A percentile compares a stretch with the other conserved stretches of the same genome.
Evolutionary conservation across 306 rosid genomes (phyloP).

Genomic region (Echinosophora koreensis): DNA sequence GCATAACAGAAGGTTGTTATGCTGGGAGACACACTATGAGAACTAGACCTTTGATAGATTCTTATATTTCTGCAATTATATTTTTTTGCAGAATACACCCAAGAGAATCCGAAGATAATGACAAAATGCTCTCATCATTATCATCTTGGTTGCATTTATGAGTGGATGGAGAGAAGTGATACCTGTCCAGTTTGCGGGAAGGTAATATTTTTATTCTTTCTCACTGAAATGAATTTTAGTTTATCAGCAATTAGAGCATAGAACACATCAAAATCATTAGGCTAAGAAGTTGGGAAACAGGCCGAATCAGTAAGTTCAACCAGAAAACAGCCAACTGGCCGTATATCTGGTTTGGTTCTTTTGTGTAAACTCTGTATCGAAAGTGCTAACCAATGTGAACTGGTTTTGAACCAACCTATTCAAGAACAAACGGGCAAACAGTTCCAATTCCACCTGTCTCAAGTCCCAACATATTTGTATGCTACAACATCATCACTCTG

Average conservation of each 20-base stretch:
- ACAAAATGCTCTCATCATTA: conserved; percentile 94
- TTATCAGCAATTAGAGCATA: conserved; percentile 22
- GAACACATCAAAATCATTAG: conserved; percentile 3
- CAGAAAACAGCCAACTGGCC: conserved; percentile 2
- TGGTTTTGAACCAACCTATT: conserved; percentile 21
- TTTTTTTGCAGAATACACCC: conserved; percentile 73
- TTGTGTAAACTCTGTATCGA: not conserved
- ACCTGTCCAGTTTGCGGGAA: conserved; percentile 99
- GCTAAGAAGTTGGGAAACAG: not conserved
- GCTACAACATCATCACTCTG: not conserved
- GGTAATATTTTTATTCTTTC: conserved; percentile 61
- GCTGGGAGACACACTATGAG: conserved; percentile 30
- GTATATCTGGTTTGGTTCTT: conserved; percentile 7
- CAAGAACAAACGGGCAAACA: not conserved
- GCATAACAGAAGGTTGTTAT: conserved; percentile 36
- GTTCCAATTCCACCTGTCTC: not conserved
- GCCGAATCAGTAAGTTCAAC: conserved; percentile 2
- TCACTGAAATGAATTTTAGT: conserved; percentile 4
- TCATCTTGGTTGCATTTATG: conserved; percentile 98
- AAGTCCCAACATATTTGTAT: not conserved
- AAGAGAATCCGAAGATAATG: conserved; percentile 92
- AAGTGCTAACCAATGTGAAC: conserved; percentile 2
- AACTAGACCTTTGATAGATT: conserved; percentile 14
- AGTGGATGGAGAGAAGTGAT: conserved; percentile 99
- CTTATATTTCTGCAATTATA: conserved; percentile 39